Evolutionary conservation across 805 yeast genomes (phyloP), one percentile per base, ranked within the genome.

Genomic region (Schizosaccharomyces octosporus): DNA sequence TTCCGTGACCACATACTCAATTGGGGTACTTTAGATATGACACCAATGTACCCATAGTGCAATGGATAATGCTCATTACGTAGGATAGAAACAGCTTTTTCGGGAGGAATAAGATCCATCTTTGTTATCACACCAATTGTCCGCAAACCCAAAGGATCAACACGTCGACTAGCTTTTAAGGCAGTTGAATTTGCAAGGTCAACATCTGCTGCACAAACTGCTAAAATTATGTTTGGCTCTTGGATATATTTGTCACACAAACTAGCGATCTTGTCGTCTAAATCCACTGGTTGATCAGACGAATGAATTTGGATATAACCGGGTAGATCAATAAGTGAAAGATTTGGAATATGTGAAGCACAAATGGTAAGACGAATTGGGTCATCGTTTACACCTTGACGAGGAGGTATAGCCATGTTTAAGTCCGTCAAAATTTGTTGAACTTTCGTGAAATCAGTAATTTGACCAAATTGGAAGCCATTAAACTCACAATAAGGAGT

Each of bases 281-380:
- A 77, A 63, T 83, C 86, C 3, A 77, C 72, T 0, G 99, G 99
- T 72, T 93, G 98, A 71, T 90, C 97, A 1, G 94, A 89, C 2
- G 97, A 94, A 69, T 93, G 95, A 4, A 93, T 81, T 71, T 93
- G 99, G 65, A 93, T 94, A 70, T 93, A 93, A 7, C 99, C 99
- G 0, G 99, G 99, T 63, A 93, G 75, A 74, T 93, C 99, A 21
- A 94, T 95, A 65, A 93, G 74, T 0, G 97, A 87, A 62, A 93
- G 75, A 72, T 94, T 98, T 0, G 98, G 94, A 5, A 90, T 95
- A 19, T 76, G 71, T 3, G 97, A 94, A 0, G 97, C 90, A 72
- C 82, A 84, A 55, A 93, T 86, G 0, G 94, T 85, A 58, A 93
- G 76, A 71, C 88, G 95, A 62, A 93, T 93, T 5, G 98, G 97